Percentiles rank a stretch among this genome's conserved stretches.
Conservation (phyloP, 768 basidiomycete genomes). For the Ephemerocybe angulata region DNA sequence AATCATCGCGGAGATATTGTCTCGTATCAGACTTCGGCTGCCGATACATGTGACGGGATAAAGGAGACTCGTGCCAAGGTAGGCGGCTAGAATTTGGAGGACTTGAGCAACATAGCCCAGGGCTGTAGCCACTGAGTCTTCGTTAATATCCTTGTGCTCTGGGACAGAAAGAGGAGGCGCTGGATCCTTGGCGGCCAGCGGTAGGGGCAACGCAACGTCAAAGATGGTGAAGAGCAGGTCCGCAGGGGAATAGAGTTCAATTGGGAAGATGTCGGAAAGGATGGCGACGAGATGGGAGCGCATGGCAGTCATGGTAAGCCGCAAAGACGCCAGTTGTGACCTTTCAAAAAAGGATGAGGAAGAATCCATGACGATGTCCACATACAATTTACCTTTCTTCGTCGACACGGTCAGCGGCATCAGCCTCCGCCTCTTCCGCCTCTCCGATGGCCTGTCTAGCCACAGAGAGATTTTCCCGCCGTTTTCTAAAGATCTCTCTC, state of each 20-base stretch:
- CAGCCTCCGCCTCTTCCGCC: slow-evolving; percentile 4
- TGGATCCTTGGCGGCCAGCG: slow-evolving; percentile 66
- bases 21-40: slow-evolving; percentile 86
- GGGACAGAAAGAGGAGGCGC: slow-evolving; percentile 75
- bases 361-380: not conserved
- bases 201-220: slow-evolving; percentile 87
- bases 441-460: slow-evolving; percentile 34
- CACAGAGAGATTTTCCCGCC: slow-evolving; percentile 43
- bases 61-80: slow-evolving; percentile 69
- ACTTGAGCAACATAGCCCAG: slow-evolving; percentile 89
- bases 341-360: too few species aligned
- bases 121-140: slow-evolving; percentile 84
- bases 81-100: slow-evolving; percentile 75
- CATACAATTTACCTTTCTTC: slow-evolving; percentile 24
- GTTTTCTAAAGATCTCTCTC: slow-evolving; percentile 39
- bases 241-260: slow-evolving; percentile 78
- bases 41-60: slow-evolving; percentile 92
- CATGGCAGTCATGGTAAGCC: slow-evolving; percentile 45
- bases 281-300: slow-evolving; percentile 65
- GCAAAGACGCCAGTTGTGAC: slow-evolving; percentile 42
- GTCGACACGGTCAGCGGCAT: slow-evolving; percentile 1
- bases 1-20: slow-evolving; percentile 92
- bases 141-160: slow-evolving; percentile 68
- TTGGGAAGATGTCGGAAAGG: slow-evolving; percentile 80
- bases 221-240: slow-evolving; percentile 90